phyloP scores from a whole-genome alignment of 768 basidiomycete genomes.

The Steccherinum ochraceum region DNA sequence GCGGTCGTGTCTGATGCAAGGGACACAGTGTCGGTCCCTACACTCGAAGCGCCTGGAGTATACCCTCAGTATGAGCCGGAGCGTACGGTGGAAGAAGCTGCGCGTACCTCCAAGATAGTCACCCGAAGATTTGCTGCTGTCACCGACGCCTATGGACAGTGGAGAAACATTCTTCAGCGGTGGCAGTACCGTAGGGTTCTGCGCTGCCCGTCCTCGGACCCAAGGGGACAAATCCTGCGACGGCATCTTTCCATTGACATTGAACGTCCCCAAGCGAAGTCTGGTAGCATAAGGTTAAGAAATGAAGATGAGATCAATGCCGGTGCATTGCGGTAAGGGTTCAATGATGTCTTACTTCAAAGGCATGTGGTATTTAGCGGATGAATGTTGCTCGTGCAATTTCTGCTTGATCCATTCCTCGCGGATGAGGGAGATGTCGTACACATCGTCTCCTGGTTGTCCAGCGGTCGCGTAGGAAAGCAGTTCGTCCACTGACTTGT shows the following conservation, averaged over 20 bases:
- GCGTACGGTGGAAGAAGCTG: not conserved
- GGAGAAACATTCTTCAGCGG: slow-evolving; percentile 20
- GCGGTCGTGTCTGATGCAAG: not conserved
- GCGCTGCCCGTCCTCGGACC: slow-evolving; percentile 33
- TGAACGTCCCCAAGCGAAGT: slow-evolving; percentile 74
- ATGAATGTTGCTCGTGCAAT: slow-evolving; percentile 28
- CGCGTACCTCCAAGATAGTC: not conserved
- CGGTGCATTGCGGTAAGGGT: not conserved
- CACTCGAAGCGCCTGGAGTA: not conserved
- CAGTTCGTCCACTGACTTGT: slow-evolving; percentile 41
- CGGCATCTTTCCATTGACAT: slow-evolving; percentile 74
- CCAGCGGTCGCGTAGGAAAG: slow-evolving; percentile 63
- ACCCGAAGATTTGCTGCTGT: not conserved
- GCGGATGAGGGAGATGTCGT: slow-evolving; percentile 51
- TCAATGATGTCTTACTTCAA: slow-evolving; percentile 4
- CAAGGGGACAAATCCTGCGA: slow-evolving; percentile 67
- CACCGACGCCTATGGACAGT: slow-evolving; percentile 16
- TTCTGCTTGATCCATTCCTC: slow-evolving; percentile 56
- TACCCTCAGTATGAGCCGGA: not conserved
- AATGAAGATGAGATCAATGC: not conserved
- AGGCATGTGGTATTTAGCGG: slow-evolving; percentile 3
- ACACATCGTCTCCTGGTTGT: slow-evolving; percentile 49
- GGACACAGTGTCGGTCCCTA: not conserved
- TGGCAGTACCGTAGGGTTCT: slow-evolving; percentile 15
- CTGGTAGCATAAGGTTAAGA: no score